Evolutionary conservation across 2,329 filamentous ascomycete genomes (phyloP), one percentile per base, ranked within the genome.

Genomic region (Alternaria viburni): DNA sequence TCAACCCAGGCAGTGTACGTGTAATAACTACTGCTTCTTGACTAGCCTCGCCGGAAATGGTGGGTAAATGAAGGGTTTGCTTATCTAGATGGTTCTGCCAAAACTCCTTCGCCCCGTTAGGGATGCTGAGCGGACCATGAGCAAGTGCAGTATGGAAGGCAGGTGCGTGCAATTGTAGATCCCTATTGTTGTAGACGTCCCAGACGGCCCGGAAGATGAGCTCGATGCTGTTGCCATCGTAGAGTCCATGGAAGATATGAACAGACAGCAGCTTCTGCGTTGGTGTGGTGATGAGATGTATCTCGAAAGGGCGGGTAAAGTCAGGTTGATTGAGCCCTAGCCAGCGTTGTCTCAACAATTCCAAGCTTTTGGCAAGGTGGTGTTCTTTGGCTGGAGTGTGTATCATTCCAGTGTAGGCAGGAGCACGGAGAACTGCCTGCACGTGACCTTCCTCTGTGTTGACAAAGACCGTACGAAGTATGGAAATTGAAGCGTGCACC

Each of bases 171-270:
- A 74, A 69, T 41, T 62, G 71, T 8, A 49, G 70, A 23, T 66
- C 8, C 3, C 65, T 44, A 1, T 73, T 73, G 15, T 73, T 67
- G 70, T 92, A 93, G 5, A 84, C 80, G 4, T 81, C 71, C 26
- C 82, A 79, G 3, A 96, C 83, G 19, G 84, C 80, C 4, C 86
- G 76, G 19, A 97, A 83, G 43, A 97, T 84, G 23, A 93, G 77
- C 2, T 86, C 84, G 43, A 97, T 86, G 64, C 93, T 95, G 67
- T 87, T 90, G 2, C 93, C 94, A 78, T 97, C 94, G 70, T 97
- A 97, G 0, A 97, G 78, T 0, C 87, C 93, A 75, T 97, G 94
- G 79, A 97, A 97, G 1, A 96, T 89, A 49, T 91, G 86, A 3
- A 97, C 72, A 3, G 84, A 79, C 30, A 97, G 79, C 0, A 84